A percentile compares a stretch with the other conserved stretches of the same genome.
Evolutionary conservation across 2,329 filamentous ascomycete genomes (phyloP).

Genomic region (Periconia sp.): DNA sequence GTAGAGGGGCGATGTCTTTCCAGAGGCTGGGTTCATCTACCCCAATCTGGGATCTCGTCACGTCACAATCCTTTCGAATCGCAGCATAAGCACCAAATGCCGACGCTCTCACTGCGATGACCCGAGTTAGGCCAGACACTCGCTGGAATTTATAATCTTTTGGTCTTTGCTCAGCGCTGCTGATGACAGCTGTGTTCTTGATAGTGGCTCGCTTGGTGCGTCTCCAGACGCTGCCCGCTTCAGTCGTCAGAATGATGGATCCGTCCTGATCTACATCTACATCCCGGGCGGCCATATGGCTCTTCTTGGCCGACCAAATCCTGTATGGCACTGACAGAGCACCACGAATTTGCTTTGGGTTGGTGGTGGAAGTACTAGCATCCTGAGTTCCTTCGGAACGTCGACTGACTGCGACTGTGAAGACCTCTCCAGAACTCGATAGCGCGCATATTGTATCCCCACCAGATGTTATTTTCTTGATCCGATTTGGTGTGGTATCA

Average conservation of each 20-base stretch:
- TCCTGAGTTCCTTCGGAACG: constrained; percentile 66
- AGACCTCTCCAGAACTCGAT: constrained; percentile 84
- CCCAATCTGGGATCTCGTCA: constrained; percentile 74
- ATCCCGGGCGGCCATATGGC: constrained; percentile 81
- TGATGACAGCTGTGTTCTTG: constrained; percentile 66
- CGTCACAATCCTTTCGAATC: constrained; percentile 81
- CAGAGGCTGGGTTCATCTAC: constrained; percentile 73
- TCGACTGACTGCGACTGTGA: constrained; percentile 78
- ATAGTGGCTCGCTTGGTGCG: constrained; percentile 82
- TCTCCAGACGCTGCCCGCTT: constrained; percentile 91
- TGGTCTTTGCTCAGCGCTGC: constrained; percentile 63
- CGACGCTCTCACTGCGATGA: constrained; percentile 84
- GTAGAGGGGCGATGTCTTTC: constrained; percentile 73
- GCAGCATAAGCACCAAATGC: constrained; percentile 89
- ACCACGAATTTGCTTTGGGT: constrained; percentile 86
- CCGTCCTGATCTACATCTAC: constrained; percentile 91
- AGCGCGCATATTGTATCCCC: constrained; percentile 92
- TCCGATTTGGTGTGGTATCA: constrained; percentile 68
- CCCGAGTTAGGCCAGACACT: constrained; percentile 84
- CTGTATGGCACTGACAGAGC: constrained; percentile 79
- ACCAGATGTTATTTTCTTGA: constrained; percentile 79
- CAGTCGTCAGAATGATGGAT: constrained; percentile 91
- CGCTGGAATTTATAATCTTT: constrained; percentile 97
- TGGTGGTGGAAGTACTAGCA: constrained; percentile 78
- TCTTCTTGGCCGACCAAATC: constrained; percentile 88